These are phyloP conservation scores for Metschnikowia similis DNA, from an alignment of 805 yeast genomes.

Conservation along the genomic window DNA sequence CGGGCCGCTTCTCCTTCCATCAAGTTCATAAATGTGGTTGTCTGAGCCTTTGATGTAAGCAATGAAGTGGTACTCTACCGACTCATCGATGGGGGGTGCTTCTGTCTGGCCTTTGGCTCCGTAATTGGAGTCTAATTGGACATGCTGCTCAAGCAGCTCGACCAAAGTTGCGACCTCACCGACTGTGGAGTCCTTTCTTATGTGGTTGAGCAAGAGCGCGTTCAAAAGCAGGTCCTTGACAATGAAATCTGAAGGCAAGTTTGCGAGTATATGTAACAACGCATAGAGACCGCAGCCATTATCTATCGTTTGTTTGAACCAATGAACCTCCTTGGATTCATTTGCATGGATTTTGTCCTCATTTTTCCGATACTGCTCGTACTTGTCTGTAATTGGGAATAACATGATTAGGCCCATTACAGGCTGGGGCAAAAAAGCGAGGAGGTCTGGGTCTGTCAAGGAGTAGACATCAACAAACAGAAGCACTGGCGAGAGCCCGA, in stretches of 20 bases:
- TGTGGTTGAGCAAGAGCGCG: slow-evolving; percentile 22
- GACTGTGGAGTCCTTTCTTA: slow-evolving; percentile 16
- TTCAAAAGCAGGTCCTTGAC: slow-evolving; percentile 34
- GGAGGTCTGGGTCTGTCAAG: slow-evolving; percentile 74
- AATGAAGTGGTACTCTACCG: slow-evolving; percentile 67
- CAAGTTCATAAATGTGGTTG: slow-evolving; percentile 72
- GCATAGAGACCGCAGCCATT: slow-evolving; percentile 96
- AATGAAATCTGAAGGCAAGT: slow-evolving; percentile 44
- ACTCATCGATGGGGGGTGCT: slow-evolving; percentile 56
- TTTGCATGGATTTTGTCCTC: slow-evolving; percentile 37
- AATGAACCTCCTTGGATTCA: slow-evolving; percentile 39
- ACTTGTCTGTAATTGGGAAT: slow-evolving; percentile 69
- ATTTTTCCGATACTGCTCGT: slow-evolving; percentile 47
- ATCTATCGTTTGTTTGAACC: slow-evolving; percentile 81
- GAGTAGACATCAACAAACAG: slow-evolving; percentile 81
- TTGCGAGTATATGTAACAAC: slow-evolving; percentile 56
- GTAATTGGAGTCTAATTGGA: slow-evolving; percentile 40
- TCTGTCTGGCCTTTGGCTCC: slow-evolving; percentile 60
- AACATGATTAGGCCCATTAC: slow-evolving; percentile 68
- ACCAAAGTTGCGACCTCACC: slow-evolving; percentile 41
- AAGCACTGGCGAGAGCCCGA: slow-evolving; percentile 62
- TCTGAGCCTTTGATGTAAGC: slow-evolving; percentile 58
- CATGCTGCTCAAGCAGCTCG: slow-evolving; percentile 40
- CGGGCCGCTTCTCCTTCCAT: slow-evolving; percentile 83
- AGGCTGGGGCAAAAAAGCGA: slow-evolving; percentile 81